Conservation (phyloP, 106 monocot species). For the Cymbidium sinense region DNA sequence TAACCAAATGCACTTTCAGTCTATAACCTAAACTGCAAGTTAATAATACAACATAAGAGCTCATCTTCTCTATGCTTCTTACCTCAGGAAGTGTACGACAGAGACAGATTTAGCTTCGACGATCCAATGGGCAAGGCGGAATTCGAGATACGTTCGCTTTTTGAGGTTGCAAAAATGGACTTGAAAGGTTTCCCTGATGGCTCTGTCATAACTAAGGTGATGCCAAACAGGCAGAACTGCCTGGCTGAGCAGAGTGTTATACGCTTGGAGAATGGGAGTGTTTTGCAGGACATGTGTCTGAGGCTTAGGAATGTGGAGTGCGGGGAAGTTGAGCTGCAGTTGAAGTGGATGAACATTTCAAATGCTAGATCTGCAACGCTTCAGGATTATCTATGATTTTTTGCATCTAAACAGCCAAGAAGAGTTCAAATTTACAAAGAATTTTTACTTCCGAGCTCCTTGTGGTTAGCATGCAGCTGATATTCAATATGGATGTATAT, state of each 20-base stretch:
- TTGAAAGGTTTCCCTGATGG: neutral
- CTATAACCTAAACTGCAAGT: no score
- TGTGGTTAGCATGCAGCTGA: no score
- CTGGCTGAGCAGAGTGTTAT: slow-evolving; percentile 8
- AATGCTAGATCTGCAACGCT: neutral
- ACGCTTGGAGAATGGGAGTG: neutral
- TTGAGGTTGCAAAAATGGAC: slow-evolving; percentile 1
- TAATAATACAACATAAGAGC: no score
- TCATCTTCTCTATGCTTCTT: no score
- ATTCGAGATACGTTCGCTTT: neutral
- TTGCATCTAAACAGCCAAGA: no score
- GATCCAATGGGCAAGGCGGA: slow-evolving; percentile 14
- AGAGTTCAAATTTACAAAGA: neutral
- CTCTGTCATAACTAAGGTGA: neutral
- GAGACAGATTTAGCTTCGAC: slow-evolving; percentile 5
- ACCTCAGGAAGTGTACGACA: slow-evolving; percentile 11
- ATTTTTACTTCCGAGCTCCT: no score
- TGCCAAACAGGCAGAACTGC: slow-evolving; percentile 9
- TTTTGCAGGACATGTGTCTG: slow-evolving; percentile 7
- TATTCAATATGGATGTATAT: no score
- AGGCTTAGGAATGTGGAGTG: slow-evolving; percentile 11
- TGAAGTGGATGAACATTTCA: slow-evolving; percentile 5
- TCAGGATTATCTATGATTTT: neutral
- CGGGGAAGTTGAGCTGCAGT: slow-evolving; percentile 12
- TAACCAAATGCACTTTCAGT: no score